A percentile compares a stretch with the other conserved stretches of the same genome.
Evolutionary conservation across 768 basidiomycete genomes (phyloP).

Genomic region (Termitomyces sp.): DNA sequence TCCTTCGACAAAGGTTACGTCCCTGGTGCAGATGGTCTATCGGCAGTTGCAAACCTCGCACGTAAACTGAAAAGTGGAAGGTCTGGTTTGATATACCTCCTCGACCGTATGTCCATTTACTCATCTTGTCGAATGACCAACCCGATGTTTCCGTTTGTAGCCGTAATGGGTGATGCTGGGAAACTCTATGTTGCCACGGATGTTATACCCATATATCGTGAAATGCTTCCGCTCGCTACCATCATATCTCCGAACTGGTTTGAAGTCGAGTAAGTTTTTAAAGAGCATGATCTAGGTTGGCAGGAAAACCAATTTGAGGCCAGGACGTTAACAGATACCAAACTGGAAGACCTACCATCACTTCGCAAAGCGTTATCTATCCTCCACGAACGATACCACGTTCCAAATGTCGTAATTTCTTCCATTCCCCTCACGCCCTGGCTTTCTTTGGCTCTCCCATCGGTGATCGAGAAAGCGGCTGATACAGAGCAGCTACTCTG

Average conservation of each 20-base stretch:
- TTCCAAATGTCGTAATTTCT: conserved; percentile 88
- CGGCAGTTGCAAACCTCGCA: conserved; percentile 59
- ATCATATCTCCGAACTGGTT: conserved; percentile 99
- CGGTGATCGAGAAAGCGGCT: conserved; percentile 32
- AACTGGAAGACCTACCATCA: conserved; percentile 61
- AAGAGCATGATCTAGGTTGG: too few relatives aligned
- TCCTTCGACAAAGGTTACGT: conserved; percentile 60
- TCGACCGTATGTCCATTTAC: conserved; percentile 69
- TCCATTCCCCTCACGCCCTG: conserved; percentile 71
- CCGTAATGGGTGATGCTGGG: conserved; percentile 93
- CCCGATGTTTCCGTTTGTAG: conserved; percentile 28
- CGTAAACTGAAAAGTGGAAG: conserved; percentile 51
- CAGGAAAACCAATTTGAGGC: neutral
- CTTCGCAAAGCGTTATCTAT: conserved; percentile 62
- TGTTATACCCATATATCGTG: conserved; percentile 82
- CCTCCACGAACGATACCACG: conserved; percentile 69
- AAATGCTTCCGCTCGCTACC: conserved; percentile 75
- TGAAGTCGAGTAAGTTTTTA: conserved; percentile 77
- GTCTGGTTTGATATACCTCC: conserved; percentile 70
- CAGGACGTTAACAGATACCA: conserved; percentile 72
- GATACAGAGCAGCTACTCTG: conserved; percentile 63
- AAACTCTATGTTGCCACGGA: conserved; percentile 82
- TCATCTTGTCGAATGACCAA: neutral
- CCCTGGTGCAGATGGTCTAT: conserved; percentile 62
- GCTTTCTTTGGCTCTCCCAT: conserved; percentile 52